phyloP scores from a whole-genome alignment of 148 eudicot species.

The Chenopodium suecicum region DNA sequence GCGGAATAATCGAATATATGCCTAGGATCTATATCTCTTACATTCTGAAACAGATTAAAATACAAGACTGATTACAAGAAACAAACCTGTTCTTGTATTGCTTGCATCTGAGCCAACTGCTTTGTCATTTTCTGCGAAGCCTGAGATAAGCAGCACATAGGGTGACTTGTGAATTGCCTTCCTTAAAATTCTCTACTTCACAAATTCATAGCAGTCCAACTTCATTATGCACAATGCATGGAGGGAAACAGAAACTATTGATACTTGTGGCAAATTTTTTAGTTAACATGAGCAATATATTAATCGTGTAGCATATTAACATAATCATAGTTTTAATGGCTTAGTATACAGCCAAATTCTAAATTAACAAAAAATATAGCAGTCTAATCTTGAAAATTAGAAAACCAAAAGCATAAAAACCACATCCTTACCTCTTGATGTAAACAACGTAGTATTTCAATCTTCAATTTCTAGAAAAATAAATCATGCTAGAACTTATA shows the following conservation, averaged over 20 bases:
- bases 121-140: conserved; percentile 79
- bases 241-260: too few relatives aligned
- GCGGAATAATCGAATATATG: too few relatives aligned
- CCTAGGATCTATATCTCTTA: neutral
- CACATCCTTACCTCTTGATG: neutral
- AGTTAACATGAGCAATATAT: neutral
- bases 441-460: neutral
- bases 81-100: conserved; percentile 83
- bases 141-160: conserved; percentile 37
- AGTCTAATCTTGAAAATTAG: neutral
- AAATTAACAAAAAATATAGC: neutral
- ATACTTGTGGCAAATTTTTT: neutral
- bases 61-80: conserved; percentile 11
- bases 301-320: neutral
- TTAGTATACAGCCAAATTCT: neutral
- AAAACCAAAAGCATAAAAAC: neutral
- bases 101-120: conserved; percentile 64
- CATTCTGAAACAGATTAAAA: neutral
- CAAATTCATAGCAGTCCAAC: neutral
- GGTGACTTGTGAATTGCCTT: conserved; percentile 14
- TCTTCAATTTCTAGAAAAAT: neutral
- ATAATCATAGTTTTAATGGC: neutral
- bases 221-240: neutral
- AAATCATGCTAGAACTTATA: neutral
- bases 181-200: conserved; percentile 5